Base-by-base conservation (phyloP, 2,329 filamentous ascomycete genomes). In the Xylariaceae sp. region DNA sequence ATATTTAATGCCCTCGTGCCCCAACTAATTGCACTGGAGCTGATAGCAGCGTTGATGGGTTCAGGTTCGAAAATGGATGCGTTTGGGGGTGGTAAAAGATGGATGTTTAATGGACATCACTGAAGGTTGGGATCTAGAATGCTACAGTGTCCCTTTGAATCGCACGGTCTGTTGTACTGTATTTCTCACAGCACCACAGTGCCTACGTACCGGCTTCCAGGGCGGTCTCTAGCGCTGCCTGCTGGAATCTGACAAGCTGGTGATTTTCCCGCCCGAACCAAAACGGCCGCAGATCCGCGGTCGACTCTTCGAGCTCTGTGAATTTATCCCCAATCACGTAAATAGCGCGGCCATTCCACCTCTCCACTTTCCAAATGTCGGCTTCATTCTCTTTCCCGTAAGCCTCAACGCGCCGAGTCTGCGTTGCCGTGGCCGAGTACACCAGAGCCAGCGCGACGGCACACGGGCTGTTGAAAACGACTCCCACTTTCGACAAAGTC, bases 301-400 rank as follows among this genome's bases (percentile, higher is more conserved):
- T 50, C 1, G 62, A 43, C 20, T 63, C 64, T 51, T 72, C 71
- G n/a, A 73, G 15, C 62, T 73, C 72, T 1, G 67, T 71, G 43
- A 66, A 74, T 0, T 32, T 37, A 32, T 73, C 64, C 5, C 70
- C 72, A 8, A 72, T 42, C 2, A 68, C 70, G 4, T 72, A 30
- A 24, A 74, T 73, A 5, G 56, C 46, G 2, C 65, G 47, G 0
- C 66, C 67, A 49, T 75, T 72, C 72, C 72, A 74, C 21, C 66
- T 45, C 21, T 49, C 57, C 7, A 18, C 16, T 20, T n/a, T 15
- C 23, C 35, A 32, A 6, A 36, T 6, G 15, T 50, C 30, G n/a
- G 40, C 51, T 5, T 62, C 55, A 3, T 44, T 50, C 8, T 75
- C 72, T 42, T 67, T 71, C 1, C 72, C 72, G 52, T 75, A 74